Evolutionary conservation across 2,329 filamentous ascomycete genomes (phyloP), one percentile per base, ranked within the genome.

Genomic region (Botrytis aclada): DNA sequence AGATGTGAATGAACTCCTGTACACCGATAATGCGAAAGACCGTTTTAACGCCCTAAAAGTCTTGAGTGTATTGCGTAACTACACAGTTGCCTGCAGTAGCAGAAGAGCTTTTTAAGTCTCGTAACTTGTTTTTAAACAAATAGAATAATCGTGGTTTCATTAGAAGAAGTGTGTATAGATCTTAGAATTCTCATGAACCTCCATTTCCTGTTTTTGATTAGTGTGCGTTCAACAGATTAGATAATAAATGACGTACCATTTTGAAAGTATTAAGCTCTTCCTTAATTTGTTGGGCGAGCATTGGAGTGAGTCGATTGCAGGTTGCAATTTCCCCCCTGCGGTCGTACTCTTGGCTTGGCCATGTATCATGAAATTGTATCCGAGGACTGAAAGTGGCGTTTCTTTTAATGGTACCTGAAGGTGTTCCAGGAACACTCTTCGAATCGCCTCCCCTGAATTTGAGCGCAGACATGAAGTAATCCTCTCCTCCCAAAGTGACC

Each of bases 111-210:
- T 72, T 65, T 58, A 74, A 63, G 56, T 69, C 62, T 69, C 45
- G 56, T 69, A n/a, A 65, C 69, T 63, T 70, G 56, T 69, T 72
- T 72, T 69, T 70, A 37, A 29, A 70, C 71, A 72, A 72, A 69
- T 62, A 70, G 65, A 72, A 78, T 78, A 77, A 76, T 80, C 77
- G 75, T 79, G 70, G 74, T 78, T 77, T 87, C 84, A 84, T 95
- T 89, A 99, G 87, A 99, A 98, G 88, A 99, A 99, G 88, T 99
- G 96, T 79, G 96, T 99, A 87, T 99, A 98, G 81, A 98, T 95
- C 86, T 98, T 99, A 77, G 96, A 98, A 82, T 92, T 93, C 84
- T 98, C 96, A 83, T 99, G 96, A 80, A 99, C 96, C 86, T 98
- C 96, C 96, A 99, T 99, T 86, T 99, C 96, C 96, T 98, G 71